A percentile compares a stretch with the other conserved stretches of the same genome.
Conservation (phyloP, 2,329 filamentous ascomycete species). For the Ophiostoma tasmaniense region DNA sequence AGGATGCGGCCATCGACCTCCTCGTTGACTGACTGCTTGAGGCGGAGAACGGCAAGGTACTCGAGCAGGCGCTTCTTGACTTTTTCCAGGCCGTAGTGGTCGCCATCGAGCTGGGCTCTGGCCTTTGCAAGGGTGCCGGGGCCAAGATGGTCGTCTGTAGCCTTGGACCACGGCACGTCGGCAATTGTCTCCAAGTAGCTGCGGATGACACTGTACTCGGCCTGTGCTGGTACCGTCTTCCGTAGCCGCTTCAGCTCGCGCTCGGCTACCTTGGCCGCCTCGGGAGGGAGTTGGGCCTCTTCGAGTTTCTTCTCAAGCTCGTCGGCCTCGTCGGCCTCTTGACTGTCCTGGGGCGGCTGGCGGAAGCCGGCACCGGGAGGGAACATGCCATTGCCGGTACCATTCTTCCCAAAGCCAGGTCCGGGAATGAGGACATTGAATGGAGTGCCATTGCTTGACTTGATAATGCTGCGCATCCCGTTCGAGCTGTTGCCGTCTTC, state of each 20-base stretch:
- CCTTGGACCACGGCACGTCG: conserved; percentile 84
- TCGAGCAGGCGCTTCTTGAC: conserved; percentile 95
- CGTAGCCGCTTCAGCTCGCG: conserved; percentile 78
- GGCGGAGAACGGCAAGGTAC: conserved; percentile 88
- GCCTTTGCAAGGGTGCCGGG: conserved; percentile 69
- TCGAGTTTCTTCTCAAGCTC: conserved; percentile 84
- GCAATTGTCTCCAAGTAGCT: conserved; percentile 90
- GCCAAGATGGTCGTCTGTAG: conserved; percentile 79
- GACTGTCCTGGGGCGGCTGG: conserved; percentile 28
- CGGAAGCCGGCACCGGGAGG: conserved; percentile 19
- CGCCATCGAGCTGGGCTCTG: conserved; percentile 83
- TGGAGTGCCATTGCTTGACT: neutral
- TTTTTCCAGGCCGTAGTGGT: conserved; percentile 93
- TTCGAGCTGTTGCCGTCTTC: conserved; percentile 46
- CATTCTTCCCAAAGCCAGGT: conserved; percentile 18
- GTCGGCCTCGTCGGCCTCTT: conserved; percentile 82
- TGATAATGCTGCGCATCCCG: conserved; percentile 9
- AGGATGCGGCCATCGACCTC: conserved; percentile 73
- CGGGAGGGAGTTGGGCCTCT: conserved; percentile 68
- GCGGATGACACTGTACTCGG: conserved; percentile 87
- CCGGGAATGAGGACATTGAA: conserved; percentile 18
- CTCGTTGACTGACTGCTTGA: conserved; percentile 86
- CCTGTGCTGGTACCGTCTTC: conserved; percentile 94
- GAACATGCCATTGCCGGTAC: conserved; percentile 8
- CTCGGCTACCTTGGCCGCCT: conserved; percentile 84